Evolutionary conservation across 78 protist species (phyloP).

Genomic region (Dictyostelium capitatum): DNA sequence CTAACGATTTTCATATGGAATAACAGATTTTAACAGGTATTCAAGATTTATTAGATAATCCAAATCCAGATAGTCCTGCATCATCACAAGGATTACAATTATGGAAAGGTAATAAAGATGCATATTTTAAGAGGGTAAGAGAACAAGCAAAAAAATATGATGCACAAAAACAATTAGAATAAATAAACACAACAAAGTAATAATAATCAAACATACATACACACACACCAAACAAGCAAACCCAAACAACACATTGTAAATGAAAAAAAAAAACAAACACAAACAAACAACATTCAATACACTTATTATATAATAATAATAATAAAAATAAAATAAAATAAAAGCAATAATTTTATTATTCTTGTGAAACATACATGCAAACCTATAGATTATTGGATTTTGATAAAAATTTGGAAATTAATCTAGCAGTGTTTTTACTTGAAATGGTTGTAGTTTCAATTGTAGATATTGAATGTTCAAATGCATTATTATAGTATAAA

Average conservation of each 20-base stretch:
- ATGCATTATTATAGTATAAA: constrained; percentile 57
- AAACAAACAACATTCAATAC: not conserved
- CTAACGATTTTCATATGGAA: not conserved
- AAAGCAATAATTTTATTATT: not conserved
- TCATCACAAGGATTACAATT: constrained; percentile 86
- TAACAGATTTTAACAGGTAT: constrained; percentile 95
- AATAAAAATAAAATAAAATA: not conserved
- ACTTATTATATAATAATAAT: too few relatives aligned
- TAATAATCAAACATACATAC: not conserved
- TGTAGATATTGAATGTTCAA: constrained; percentile 64
- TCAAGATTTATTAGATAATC: constrained; percentile 95
- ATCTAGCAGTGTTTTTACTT: constrained; percentile 53
- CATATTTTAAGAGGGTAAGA: constrained; percentile 26
- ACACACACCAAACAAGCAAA: too few relatives aligned
- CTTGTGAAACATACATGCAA: not conserved
- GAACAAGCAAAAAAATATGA: constrained; percentile 60
- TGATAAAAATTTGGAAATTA: constrained; percentile 26
- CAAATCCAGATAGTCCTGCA: constrained; percentile 96
- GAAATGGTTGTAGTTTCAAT: constrained; percentile 64
- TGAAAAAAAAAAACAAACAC: not conserved
- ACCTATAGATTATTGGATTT: not conserved
- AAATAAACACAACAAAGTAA: not conserved
- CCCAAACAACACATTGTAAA: not conserved
- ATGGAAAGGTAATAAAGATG: constrained; percentile 38
- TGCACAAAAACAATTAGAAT: not conserved